Conservation (phyloP, 306 rosid species). For the Neltuma alba region DNA sequence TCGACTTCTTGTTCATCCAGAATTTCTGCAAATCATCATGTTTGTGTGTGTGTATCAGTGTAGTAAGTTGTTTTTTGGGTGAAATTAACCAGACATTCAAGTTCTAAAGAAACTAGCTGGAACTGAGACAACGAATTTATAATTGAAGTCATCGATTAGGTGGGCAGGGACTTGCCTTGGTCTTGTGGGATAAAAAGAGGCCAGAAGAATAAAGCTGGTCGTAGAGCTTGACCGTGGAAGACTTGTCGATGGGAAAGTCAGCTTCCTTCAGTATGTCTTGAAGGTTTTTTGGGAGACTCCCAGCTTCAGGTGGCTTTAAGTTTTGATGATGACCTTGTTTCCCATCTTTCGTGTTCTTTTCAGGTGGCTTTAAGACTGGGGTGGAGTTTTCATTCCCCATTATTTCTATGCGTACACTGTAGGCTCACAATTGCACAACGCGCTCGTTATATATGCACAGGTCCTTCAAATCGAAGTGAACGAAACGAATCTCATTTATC, state of each 20-base stretch:
- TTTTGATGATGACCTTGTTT: neutral
- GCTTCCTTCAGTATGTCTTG: slow-evolving; percentile 41
- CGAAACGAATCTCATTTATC: neutral
- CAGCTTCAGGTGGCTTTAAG: neutral
- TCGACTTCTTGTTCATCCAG: slow-evolving; percentile 43
- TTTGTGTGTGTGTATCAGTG: no score
- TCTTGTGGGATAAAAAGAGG: slow-evolving; percentile 36
- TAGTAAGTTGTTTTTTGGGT: no score
- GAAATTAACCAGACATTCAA: no score
- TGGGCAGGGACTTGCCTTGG: slow-evolving; percentile 38
- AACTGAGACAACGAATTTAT: no score
- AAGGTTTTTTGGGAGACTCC: slow-evolving; percentile 24
- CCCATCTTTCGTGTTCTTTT: neutral
- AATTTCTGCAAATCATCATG: slow-evolving; percentile 53
- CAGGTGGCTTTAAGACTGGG: neutral
- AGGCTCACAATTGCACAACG: neutral
- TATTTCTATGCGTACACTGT: neutral
- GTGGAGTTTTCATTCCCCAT: neutral
- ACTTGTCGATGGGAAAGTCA: slow-evolving; percentile 34
- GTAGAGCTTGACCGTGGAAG: slow-evolving; percentile 31
- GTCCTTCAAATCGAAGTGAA: neutral
- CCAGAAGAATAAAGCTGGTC: slow-evolving; percentile 41
- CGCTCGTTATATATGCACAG: neutral
- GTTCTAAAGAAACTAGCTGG: no score
- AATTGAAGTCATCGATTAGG: no score